Conservation (phyloP, 305 asterid species). For the Ajuga reptans region DNA sequence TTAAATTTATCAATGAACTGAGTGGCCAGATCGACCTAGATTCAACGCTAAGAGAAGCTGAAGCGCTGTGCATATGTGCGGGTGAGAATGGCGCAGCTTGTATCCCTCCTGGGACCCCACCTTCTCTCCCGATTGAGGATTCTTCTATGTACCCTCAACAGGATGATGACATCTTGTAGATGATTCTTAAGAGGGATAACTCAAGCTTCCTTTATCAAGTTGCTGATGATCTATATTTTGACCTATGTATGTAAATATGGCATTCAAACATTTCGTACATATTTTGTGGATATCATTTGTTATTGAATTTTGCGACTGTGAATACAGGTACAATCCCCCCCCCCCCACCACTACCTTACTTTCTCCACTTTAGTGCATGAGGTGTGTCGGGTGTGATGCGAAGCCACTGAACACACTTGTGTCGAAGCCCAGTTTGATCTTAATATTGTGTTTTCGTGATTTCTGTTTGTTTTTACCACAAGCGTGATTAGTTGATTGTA, state of each 20-base stretch:
- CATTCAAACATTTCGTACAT: background rate
- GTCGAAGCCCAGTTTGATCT: too few relatives aligned
- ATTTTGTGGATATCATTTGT: background rate
- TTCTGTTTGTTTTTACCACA: too few relatives aligned
- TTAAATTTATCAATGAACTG: conserved; percentile 82
- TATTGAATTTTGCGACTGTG: background rate
- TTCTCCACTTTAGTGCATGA: too few relatives aligned
- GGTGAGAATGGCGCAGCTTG: conserved; percentile 91
- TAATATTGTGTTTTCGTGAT: too few relatives aligned
- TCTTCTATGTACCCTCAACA: conserved; percentile 58
- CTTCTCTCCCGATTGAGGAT: conserved; percentile 71
- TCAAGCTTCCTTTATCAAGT: background rate
- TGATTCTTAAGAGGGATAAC: background rate
- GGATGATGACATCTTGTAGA: conserved; percentile 69
- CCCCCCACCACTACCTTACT: too few relatives aligned
- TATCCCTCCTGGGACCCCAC: conserved; percentile 97
- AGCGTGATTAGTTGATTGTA: too few relatives aligned
- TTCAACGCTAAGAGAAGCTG: conserved; percentile 75
- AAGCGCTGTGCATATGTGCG: conserved; percentile 85
- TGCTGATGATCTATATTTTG: background rate
- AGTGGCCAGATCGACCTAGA: conserved; percentile 83
- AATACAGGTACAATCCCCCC: background rate
- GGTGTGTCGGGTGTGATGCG: too few relatives aligned
- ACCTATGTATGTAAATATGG: conserved; percentile 23
- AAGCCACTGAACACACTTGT: too few relatives aligned